Base-by-base conservation (phyloP, 768 basidiomycete genomes). In the Boletus sensibilis region DNA sequence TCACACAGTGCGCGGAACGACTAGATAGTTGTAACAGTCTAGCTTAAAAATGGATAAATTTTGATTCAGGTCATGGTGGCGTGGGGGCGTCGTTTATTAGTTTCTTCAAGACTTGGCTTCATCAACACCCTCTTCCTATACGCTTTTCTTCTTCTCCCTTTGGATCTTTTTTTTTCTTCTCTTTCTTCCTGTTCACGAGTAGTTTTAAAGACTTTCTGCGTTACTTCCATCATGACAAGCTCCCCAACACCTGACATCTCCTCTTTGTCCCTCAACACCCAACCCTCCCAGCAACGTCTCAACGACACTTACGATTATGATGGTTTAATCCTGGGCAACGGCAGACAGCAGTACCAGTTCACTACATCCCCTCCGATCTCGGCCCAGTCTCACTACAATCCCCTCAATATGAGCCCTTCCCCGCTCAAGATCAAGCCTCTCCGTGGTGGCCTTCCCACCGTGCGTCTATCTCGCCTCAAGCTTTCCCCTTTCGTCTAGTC, bases 251-350 rank as follows among this genome's bases (percentile, higher is more conserved):
- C 90, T 61, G 89, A 92, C 77, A 83, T 93, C 64, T 84, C 87
- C 48, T 78, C 87, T 63, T 76, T 92, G 68, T 86, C 89, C 66
- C 83, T 92, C 73, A 81, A 81, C 74, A 78, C 82, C 46, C 75
- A 75, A 67, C 68, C 77, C 60, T 77, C 82, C 59, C 85, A 83
- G 75, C 87, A 83, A 86, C 88, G 88, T 82, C 83, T 87, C 80
- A 83, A 92, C 78, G 90, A 92, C 73, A 75, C 78, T 86, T 90
- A 90, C 76, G 88, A 91, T 79, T 90, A 87, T 77, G 89, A 92
- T 70, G 82, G 79, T 74, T 76, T 75, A 72, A 74, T 65, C 68
- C 66, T 74, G 62, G 74, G 67, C 73, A 77, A 75, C 53, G 68
- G 64, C 62, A 83, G 87, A 74, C 74, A 78, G 60, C 85, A 78